Evolutionary conservation across 2,329 filamentous ascomycete species (phyloP).

Genomic region (Diaporthe aspalathi): DNA sequence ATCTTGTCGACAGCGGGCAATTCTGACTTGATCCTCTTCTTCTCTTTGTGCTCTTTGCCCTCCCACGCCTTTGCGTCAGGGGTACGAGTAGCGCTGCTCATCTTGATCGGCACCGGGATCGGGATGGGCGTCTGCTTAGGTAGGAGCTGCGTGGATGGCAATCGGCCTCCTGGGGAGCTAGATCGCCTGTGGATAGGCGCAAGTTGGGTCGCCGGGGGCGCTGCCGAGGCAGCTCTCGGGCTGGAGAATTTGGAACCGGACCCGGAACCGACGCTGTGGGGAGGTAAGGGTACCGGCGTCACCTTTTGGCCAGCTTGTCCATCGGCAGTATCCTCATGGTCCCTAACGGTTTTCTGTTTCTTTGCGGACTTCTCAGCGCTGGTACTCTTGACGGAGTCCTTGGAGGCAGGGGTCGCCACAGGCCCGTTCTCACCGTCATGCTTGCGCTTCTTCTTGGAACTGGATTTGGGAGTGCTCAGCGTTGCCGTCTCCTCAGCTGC

Average conservation of each 20-base stretch:
- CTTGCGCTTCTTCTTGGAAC: constrained; percentile 55
- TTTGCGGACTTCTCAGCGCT: constrained; percentile 39
- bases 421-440: constrained; percentile 45
- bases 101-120: constrained; percentile 3
- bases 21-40: constrained; percentile 26
- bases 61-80: constrained; percentile 32
- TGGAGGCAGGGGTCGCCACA: constrained; percentile 35
- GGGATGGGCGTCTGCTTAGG: constrained; percentile 35
- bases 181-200: constrained; percentile 9
- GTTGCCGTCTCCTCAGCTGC: constrained; percentile 38
- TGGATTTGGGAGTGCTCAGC: constrained; percentile 38
- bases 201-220: constrained; percentile 39
- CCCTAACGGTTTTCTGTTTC: constrained; percentile 38
- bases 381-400: constrained; percentile 37
- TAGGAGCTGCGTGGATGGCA: constrained; percentile 33
- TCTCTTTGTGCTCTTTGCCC: constrained; percentile 27
- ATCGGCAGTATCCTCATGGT: constrained; percentile 18
- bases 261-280: not conserved
- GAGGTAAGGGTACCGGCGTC: constrained; percentile 39
- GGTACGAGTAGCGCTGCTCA: not conserved
- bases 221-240: constrained; percentile 5
- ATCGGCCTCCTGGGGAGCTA: constrained; percentile 28
- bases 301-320: constrained; percentile 28
- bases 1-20: not conserved
- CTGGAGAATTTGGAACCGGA: not conserved